Conservation (phyloP, 2,329 filamentous ascomycete species). For the Cordyceps pruinosa region DNA sequence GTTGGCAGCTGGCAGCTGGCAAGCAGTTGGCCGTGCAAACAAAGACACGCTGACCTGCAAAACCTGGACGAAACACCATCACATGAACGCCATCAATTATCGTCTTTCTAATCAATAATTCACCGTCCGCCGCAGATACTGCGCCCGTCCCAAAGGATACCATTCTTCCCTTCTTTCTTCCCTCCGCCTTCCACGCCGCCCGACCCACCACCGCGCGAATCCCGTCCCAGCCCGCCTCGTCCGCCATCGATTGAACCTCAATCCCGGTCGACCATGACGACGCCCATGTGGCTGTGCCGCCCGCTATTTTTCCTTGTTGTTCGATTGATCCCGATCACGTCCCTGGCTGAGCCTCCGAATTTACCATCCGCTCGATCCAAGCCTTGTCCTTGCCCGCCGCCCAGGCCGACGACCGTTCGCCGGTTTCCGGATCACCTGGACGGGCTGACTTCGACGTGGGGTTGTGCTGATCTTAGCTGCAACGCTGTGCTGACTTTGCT, state of each 20-base stretch:
- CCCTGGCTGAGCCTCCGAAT: neutral
- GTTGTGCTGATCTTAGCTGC: no score
- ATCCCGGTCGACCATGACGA: conserved; percentile 4
- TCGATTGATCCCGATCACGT: neutral
- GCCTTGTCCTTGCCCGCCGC: no score
- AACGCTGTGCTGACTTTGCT: no score
- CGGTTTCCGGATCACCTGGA: neutral
- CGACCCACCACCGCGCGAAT: neutral
- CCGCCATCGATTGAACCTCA: neutral
- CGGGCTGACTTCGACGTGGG: no score
- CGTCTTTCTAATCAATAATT: no score
- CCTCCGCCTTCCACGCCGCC: neutral
- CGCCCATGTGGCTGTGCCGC: conserved; percentile 5
- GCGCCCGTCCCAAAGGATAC: no score
- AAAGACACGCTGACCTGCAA: neutral
- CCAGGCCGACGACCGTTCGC: neutral
- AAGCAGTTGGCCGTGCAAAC: neutral
- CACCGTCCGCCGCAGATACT: no score
- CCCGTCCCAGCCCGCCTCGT: neutral
- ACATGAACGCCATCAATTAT: no score
- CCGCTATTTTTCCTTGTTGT: neutral
- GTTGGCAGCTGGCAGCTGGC: neutral
- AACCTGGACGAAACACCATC: neutral
- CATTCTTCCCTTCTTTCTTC: no score
- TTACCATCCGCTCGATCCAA: neutral